A percentile compares a stretch with the other conserved stretches of the same genome.
Evolutionary conservation across 1,284 basidiomycete species (phyloP).

Genomic region (Rhizoctonia solani): DNA sequence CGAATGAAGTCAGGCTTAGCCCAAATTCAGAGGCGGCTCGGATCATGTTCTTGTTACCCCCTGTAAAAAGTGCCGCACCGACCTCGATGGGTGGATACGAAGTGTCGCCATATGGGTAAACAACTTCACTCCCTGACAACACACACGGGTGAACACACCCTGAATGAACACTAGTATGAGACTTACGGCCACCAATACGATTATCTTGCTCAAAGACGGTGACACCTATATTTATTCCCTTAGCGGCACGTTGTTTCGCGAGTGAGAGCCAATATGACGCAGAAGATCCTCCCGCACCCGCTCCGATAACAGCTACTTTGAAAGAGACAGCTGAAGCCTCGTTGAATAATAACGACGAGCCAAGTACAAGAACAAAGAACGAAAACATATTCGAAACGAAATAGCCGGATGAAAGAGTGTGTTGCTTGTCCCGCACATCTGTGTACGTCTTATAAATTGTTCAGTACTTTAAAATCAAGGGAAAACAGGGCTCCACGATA

Average conservation of each 20-base stretch:
- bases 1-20: constrained; percentile 61
- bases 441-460: no score
- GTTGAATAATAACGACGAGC: not conserved
- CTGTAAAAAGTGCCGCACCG: constrained; percentile 90
- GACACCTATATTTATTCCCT: not conserved
- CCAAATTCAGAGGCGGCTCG: constrained; percentile 81
- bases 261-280: constrained; percentile 14
- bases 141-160: not conserved
- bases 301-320: constrained; percentile 16
- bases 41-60: constrained; percentile 79
- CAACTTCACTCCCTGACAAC: not conserved
- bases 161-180: not conserved
- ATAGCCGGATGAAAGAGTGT: not conserved
- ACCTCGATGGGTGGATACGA: constrained; percentile 44
- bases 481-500: no score
- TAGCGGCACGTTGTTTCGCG: not conserved
- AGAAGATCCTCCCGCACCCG: constrained; percentile 16
- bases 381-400: not conserved
- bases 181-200: constrained; percentile 12
- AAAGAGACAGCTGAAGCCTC: not conserved
- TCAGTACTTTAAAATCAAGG: no score
- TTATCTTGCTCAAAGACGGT: constrained; percentile 10
- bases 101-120: constrained; percentile 3
- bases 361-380: not conserved
- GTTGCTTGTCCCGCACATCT: no score